Evolutionary conservation across 2,329 filamentous ascomycete species (phyloP).

Genomic region (Geosmithia morbida): DNA sequence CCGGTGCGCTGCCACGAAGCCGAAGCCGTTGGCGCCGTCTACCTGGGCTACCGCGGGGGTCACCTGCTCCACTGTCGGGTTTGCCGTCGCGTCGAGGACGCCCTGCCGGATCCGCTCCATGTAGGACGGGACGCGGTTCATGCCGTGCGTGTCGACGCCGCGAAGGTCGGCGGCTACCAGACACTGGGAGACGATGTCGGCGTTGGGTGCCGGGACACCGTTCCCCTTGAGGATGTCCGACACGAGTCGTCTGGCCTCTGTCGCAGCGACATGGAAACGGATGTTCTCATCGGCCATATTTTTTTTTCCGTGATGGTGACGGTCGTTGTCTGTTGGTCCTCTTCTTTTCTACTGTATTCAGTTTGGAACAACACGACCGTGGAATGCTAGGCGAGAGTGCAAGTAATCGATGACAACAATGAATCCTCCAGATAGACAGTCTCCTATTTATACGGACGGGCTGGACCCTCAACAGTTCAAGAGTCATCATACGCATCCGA

Average conservation of each 20-base stretch:
- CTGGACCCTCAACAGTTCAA: too few species aligned
- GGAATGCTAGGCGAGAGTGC: too few species aligned
- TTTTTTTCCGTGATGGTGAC: neutral
- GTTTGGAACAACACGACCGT: neutral
- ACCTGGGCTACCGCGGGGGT: constrained; percentile 61
- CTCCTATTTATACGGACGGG: too few species aligned
- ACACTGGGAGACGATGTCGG: constrained; percentile 48
- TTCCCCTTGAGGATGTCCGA: constrained; percentile 43
- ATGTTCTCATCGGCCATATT: constrained; percentile 3
- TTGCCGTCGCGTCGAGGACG: constrained; percentile 46
- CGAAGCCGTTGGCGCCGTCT: constrained; percentile 57
- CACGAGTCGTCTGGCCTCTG: constrained; percentile 31
- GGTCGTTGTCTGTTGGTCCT: neutral
- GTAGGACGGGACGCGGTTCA: constrained; percentile 67
- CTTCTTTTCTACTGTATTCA: neutral
- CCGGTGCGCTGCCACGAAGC: constrained; percentile 53
- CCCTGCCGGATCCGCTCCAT: constrained; percentile 57
- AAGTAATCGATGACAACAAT: too few species aligned
- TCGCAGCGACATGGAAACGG: constrained; percentile 18
- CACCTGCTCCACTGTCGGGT: constrained; percentile 41
- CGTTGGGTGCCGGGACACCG: constrained; percentile 42
- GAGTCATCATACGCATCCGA: too few species aligned
- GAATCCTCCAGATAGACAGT: too few species aligned
- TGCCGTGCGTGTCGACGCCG: constrained; percentile 64
- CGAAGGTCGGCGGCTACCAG: constrained; percentile 63